Percentiles rank a stretch among this genome's conserved stretches.
Conservation (phyloP, 129 eudicot species). For the Silybum marianum region DNA sequence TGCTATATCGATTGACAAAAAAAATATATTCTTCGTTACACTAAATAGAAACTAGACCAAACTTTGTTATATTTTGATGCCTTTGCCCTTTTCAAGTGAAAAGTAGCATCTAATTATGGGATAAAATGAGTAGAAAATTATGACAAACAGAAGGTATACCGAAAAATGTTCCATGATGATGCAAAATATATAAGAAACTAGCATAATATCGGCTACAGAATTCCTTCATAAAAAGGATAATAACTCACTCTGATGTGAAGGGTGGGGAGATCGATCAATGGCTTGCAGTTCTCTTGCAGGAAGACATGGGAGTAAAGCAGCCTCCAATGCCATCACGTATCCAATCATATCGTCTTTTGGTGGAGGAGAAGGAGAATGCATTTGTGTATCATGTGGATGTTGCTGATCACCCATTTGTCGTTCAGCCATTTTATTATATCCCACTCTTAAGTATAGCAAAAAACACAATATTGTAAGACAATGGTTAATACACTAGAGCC, state of each 20-base stretch:
- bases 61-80: background rate
- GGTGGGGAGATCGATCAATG: constrained; percentile 92
- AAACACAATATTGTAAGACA: background rate
- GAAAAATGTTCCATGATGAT: background rate
- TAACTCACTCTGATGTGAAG: constrained; percentile 84
- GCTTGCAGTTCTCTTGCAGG: constrained; percentile 99
- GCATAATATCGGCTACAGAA: background rate
- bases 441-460: background rate
- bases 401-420: constrained; percentile 45
- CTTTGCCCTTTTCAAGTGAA: background rate
- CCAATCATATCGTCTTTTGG: constrained; percentile 72
- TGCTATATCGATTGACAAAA: background rate
- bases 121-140: background rate
- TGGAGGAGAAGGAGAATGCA: constrained; percentile 43
- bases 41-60: background rate
- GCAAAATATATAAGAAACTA: constrained; percentile 5
- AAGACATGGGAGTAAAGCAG: constrained; percentile 93
- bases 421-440: constrained; percentile 52
- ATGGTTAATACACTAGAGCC: background rate
- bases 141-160: background rate
- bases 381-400: constrained; percentile 43
- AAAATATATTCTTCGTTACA: no score
- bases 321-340: constrained; percentile 82
- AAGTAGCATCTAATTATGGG: background rate
- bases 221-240: background rate